Evolutionary conservation across 345 rosid species (phyloP), one percentile per base, ranked within the genome.

Genomic region (Populus pruinosa): DNA sequence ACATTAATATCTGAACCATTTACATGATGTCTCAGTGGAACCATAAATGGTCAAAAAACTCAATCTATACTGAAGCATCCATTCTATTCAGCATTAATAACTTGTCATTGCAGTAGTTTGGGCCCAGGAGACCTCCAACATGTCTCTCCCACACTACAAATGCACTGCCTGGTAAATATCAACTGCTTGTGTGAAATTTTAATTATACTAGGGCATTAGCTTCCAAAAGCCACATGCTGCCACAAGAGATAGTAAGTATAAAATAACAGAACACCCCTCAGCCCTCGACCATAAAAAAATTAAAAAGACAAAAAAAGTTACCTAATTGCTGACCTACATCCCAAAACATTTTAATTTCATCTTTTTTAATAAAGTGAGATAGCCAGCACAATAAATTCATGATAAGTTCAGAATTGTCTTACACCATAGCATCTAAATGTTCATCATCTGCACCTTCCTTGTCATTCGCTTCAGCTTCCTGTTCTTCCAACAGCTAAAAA

Each of bases 401-500:
- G 44, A 71, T 69, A 74, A 70, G 78, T 70, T 83, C 21, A 81
- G 41, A 78, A 78, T 76, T 70, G 65, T 80, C 99, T 91, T 90
- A 96, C 99, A 75, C 88, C 69, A 68, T 71, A 29, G 87, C 82
- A 71, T 84, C 82, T 74, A 75, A 75, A 27, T 86, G 83, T 39
- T 84, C 91, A 84, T 81, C 77, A 64, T 89, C 90, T 68, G 89
- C 90, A 72, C 91, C 88, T 82, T 92, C 93, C 89, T 89, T 90
- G 86, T 84, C 87, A 69, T 87, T 93, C 36, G 97, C 98, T 90
- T 94, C 97, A 85, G 85, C 83, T 88, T 92, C 98, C 87, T 90
- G 78, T 73, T 94, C 98, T 87, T 96, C 98, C 95, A 91, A 88
- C 81, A 94, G 81, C 98, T 94, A 83, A 81, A 87, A 75, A 82